Percentiles rank a stretch among this genome's conserved stretches.
phyloP scores from a whole-genome alignment of 306 rosid genomes.

The Malus orientalis region DNA sequence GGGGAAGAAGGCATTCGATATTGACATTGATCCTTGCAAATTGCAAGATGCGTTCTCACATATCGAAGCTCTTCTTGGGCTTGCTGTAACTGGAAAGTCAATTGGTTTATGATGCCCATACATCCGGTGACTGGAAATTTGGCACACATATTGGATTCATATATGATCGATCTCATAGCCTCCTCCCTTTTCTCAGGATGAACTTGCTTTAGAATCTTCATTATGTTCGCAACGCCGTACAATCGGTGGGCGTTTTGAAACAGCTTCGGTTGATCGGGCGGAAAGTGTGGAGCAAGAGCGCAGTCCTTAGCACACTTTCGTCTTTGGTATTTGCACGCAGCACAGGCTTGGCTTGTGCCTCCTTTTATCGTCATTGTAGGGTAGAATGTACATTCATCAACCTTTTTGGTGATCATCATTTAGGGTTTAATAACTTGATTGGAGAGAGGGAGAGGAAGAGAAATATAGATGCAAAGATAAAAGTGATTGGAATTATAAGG shows the following conservation, averaged over 20 bases:
- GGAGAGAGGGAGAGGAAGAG: not conserved
- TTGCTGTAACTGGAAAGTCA: not conserved
- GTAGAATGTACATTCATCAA: not conserved
- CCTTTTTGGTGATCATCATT: not conserved
- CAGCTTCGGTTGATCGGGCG: slow-evolving; percentile 35
- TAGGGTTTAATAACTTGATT: not conserved
- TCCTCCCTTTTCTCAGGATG: slow-evolving; percentile 11
- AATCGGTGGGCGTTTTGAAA: slow-evolving; percentile 53
- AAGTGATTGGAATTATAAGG: not conserved
- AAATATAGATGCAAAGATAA: not conserved
- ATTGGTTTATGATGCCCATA: slow-evolving; percentile 9
- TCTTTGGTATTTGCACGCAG: slow-evolving; percentile 60
- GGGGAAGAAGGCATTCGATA: not conserved
- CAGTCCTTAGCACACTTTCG: slow-evolving; percentile 43
- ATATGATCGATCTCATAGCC: slow-evolving; percentile 52
- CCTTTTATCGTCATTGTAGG: slow-evolving; percentile 36
- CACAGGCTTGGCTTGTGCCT: slow-evolving; percentile 60
- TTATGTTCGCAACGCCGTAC: slow-evolving; percentile 49
- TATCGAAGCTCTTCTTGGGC: slow-evolving; percentile 4
- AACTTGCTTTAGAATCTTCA: slow-evolving; percentile 19
- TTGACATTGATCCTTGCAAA: slow-evolving; percentile 13
- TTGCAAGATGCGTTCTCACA: not conserved
- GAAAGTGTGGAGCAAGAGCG: slow-evolving; percentile 43
- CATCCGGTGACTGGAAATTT: slow-evolving; percentile 33
- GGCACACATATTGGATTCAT: slow-evolving; percentile 43